Base-by-base conservation (phyloP, 495 filamentous ascomycete genomes). In the Saxispiralis lemnorum region DNA sequence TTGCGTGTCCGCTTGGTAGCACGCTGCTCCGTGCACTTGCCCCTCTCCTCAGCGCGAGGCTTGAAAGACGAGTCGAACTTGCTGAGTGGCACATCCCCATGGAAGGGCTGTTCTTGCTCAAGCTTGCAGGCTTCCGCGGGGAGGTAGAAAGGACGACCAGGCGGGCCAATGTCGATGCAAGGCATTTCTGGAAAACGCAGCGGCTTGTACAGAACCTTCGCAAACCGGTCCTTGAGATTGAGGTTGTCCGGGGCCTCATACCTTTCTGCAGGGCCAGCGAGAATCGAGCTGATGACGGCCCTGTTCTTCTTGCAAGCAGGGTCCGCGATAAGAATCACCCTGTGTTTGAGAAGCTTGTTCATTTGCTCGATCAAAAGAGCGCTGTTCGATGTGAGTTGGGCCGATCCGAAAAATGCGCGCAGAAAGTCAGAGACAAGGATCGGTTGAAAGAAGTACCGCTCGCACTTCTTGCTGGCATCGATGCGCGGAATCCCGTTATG, bases 401-500 rank as follows among this genome's bases (percentile, higher is more conserved):
- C n/a, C n/a, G n/a, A n/a, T n/a, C n/a, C n/a, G n/a, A n/a, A n/a
- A n/a, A n/a, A n/a, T n/a, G n/a, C n/a, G n/a, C n/a, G n/a, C n/a
- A 43, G 35, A 31, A 43, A 43, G 30, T 43, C 41, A 20, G 41
- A 43, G 28, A 43, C 30, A 20, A 15, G 41, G 11, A 35, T 28
- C 9, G 41, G 17, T 17, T 43, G 30, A 18, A 15, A 43, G 41
- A 43, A 43, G 17, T 34, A 31, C 30, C 35, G 41, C 14, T 35
- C 21, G 41, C 41, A 43, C 2, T 4, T 15, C 5, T 15, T 38
- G 2, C 9, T 19, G 2, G n/a, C n/a, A n/a, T 18, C 15, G 36
- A 16, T 18, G n/a, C 3, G 5, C n/a, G 4, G 5, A 19, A 16
- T 18, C 34, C 11, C 4, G 2, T 12, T 11, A 11, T 4, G 10